Conservation (phyloP, 305 asterid species). For the Fraxinus floribunda region DNA sequence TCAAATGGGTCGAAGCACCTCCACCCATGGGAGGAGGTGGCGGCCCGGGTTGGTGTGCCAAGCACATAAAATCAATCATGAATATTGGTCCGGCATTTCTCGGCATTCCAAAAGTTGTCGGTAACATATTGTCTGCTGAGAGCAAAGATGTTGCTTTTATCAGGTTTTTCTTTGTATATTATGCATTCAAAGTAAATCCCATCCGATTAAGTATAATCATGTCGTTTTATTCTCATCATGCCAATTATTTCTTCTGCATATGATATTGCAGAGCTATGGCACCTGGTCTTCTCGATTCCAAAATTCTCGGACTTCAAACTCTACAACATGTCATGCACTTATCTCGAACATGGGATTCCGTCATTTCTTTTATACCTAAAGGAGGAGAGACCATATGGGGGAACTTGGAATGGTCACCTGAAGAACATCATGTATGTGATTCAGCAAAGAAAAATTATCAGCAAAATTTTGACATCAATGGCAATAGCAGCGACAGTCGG, state of each 20-base stretch:
- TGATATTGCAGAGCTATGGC: conserved; percentile 64
- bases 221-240: neutral
- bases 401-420: conserved; percentile 73
- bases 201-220: neutral
- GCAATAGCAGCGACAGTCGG: conserved; percentile 38
- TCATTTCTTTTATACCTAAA: conserved; percentile 76
- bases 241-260: neutral
- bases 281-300: conserved; percentile 69
- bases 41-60: conserved; percentile 73
- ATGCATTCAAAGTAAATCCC: neutral
- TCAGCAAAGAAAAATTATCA: conserved; percentile 29
- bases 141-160: conserved; percentile 78
- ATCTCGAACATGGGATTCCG: conserved; percentile 86
- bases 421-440: conserved; percentile 61
- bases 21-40: conserved; percentile 90
- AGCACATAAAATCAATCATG: conserved; percentile 76
- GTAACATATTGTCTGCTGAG: conserved; percentile 73
- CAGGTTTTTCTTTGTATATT: conserved; percentile 36
- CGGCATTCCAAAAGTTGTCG: conserved; percentile 81
- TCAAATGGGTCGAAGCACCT: conserved; percentile 90
- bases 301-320: conserved; percentile 63
- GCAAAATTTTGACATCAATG: conserved; percentile 28
- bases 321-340: conserved; percentile 75
- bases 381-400: conserved; percentile 98
- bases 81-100: conserved; percentile 85